Evolutionary conservation across 108 stramenopile species (phyloP).

Genomic region (Cyclotella baltica): DNA sequence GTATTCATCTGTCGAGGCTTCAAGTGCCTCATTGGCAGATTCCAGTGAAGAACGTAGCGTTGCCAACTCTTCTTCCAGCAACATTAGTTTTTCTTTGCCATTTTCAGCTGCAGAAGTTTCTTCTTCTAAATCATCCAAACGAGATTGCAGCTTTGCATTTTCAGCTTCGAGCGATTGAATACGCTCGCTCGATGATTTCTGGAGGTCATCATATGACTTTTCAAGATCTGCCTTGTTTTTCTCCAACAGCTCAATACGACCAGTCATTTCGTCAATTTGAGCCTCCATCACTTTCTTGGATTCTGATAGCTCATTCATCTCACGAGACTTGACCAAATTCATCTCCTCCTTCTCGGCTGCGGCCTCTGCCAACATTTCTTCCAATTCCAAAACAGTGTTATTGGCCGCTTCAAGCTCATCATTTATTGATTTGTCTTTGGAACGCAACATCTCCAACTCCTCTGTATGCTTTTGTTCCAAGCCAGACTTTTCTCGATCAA

Average conservation of each 20-base stretch:
- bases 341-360: not conserved
- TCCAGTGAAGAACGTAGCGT: constrained; percentile 5
- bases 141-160: no score
- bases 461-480: not conserved
- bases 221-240: not conserved
- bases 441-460: not conserved
- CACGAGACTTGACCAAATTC: not conserved
- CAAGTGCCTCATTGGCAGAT: not conserved
- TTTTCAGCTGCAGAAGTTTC: no score
- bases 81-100: no score
- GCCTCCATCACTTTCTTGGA: not conserved
- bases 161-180: no score
- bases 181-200: constrained; percentile 1
- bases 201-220: not conserved
- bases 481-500: not conserved
- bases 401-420: not conserved
- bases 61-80: not conserved
- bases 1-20: not conserved
- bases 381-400: not conserved
- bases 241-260: not conserved
- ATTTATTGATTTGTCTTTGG: not conserved
- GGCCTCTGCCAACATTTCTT: not conserved
- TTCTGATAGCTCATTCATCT: not conserved
- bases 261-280: not conserved
- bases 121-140: no score